Percentiles rank a stretch among this genome's conserved stretches.
phyloP scores from a whole-genome alignment of 768 basidiomycete genomes.

The Amanita thiersii region DNA sequence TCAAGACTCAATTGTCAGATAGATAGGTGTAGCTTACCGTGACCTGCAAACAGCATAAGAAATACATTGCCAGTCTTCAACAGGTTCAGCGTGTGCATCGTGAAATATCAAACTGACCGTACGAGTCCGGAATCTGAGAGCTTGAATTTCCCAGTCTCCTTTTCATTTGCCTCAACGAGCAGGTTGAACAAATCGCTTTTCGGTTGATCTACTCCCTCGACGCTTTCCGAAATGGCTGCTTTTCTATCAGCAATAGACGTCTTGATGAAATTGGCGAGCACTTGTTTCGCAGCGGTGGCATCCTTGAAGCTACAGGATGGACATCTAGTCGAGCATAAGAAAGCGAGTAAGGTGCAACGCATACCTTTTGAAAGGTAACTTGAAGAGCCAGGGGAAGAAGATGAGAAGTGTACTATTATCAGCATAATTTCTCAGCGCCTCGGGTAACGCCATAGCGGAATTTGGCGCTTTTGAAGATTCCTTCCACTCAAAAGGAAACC shows the following conservation, averaged over 20 bases:
- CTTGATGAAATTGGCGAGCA: conserved; percentile 29
- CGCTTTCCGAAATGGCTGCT: conserved; percentile 16
- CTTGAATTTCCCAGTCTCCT: conserved; percentile 28
- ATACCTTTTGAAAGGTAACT: conserved; percentile 23
- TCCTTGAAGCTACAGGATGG: conserved; percentile 17
- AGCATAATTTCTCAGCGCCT: conserved; percentile 26
- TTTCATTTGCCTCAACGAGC: conserved; percentile 38
- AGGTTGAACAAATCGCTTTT: conserved; percentile 29
- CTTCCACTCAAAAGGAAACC: conserved; percentile 33
- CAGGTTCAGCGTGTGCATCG: background rate
- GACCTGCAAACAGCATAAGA: conserved; percentile 48
- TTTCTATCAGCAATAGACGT: conserved; percentile 26
- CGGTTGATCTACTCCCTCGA: background rate
- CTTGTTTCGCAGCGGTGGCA: conserved; percentile 25
- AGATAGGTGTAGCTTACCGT: conserved; percentile 27
- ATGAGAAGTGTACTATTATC: conserved; percentile 17
- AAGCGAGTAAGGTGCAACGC: background rate
- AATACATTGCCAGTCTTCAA: conserved; percentile 45
- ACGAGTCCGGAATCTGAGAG: conserved; percentile 27
- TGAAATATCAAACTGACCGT: background rate
- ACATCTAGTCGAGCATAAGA: background rate
- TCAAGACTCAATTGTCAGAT: background rate
- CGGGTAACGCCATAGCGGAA: conserved; percentile 29
- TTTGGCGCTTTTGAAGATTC: conserved; percentile 27
- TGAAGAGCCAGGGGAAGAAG: background rate